Conservation (phyloP, 768 basidiomycete genomes). For the Hygrophoropsis aurantiaca region DNA sequence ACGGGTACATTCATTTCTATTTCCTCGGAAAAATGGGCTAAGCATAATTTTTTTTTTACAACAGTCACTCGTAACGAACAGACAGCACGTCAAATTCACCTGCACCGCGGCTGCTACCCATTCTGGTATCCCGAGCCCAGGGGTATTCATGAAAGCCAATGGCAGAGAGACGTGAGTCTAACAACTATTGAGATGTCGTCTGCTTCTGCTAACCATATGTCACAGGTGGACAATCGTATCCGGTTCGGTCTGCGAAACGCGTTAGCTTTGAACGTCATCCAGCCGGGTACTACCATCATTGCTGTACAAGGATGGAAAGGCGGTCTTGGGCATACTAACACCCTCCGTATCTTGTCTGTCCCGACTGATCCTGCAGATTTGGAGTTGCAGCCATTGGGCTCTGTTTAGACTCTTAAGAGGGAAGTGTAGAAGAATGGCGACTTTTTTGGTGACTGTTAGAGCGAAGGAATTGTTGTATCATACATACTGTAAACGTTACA, state of each 20-base stretch:
- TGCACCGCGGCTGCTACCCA: constrained; percentile 96
- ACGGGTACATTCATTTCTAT: constrained; percentile 57
- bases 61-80: constrained; percentile 94
- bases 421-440: not conserved
- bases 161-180: constrained; percentile 90
- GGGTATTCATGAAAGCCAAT: constrained; percentile 82
- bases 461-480: constrained; percentile 11
- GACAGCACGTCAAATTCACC: constrained; percentile 94
- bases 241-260: constrained; percentile 87
- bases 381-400: constrained; percentile 62
- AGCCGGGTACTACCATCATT: constrained; percentile 84
- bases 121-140: constrained; percentile 97
- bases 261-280: constrained; percentile 81
- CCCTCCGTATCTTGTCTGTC: constrained; percentile 78
- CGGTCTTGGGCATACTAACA: constrained; percentile 94
- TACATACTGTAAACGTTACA: too few relatives aligned
- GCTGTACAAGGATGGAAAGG: constrained; percentile 99
- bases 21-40: not conserved
- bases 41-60: constrained; percentile 2
- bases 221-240: constrained; percentile 84
- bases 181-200: not conserved
- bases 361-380: constrained; percentile 81
- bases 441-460: not conserved
- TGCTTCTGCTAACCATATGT: constrained; percentile 8
- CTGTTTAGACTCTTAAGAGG: constrained; percentile 6